These are phyloP conservation scores for Paracorniculantispora psalliotae DNA, from an alignment of 2,329 filamentous ascomycete species.

Conservation along the genomic window DNA sequence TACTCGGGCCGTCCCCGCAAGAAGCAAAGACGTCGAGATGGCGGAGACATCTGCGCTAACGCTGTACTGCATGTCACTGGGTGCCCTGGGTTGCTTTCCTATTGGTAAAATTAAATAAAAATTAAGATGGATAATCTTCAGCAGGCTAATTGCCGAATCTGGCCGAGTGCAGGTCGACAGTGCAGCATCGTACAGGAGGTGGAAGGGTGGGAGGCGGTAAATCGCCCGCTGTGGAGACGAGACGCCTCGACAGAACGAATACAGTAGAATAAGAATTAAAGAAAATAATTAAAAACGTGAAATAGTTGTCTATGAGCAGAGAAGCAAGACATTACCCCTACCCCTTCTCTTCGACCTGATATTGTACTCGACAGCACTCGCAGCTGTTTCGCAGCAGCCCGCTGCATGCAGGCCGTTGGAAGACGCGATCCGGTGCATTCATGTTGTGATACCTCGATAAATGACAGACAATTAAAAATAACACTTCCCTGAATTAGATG, in stretches of 20 bases:
- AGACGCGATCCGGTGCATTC: not conserved
- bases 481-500: not conserved
- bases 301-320: no score
- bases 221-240: not conserved
- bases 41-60: no score
- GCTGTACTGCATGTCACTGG: no score
- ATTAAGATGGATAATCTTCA: no score
- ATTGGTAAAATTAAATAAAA: not conserved
- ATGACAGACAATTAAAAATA: not conserved
- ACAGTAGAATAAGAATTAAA: no score
- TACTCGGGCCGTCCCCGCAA: not conserved
- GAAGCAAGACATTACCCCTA: no score
- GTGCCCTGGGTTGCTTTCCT: not conserved
- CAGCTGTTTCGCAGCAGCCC: not conserved
- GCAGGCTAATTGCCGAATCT: no score
- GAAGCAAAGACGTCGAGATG: no score
- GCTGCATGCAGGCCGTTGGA: not conserved
- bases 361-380: no score
- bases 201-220: not conserved
- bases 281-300: not conserved
- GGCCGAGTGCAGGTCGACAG: not conserved
- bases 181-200: not conserved
- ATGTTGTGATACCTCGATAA: not conserved
- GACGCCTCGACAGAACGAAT: no score
- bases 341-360: not conserved